phyloP scores from a whole-genome alignment of 2,329 filamentous ascomycete genomes.

The Botrytis aclada region DNA sequence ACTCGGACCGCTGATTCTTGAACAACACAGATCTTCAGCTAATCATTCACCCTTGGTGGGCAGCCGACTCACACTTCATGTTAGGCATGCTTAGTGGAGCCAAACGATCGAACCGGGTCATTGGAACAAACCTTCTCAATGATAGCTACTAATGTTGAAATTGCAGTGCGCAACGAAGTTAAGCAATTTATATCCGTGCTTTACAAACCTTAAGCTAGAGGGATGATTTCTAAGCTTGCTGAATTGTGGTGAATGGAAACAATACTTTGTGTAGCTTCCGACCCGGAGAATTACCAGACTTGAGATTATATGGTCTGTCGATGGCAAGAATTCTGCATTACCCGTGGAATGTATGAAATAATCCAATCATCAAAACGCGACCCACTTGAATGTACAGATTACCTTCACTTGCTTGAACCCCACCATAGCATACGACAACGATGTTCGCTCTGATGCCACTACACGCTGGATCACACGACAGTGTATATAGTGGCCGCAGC shows the following conservation, averaged over 20 bases:
- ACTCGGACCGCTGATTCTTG: background rate
- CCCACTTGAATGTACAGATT: background rate
- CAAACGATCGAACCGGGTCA: background rate
- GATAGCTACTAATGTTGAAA: background rate
- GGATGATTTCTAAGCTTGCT: slow-evolving; percentile 1
- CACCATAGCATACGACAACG: background rate
- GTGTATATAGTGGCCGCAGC: background rate
- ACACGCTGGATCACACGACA: background rate
- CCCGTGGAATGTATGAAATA: background rate
- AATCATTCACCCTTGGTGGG: background rate
- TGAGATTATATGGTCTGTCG: background rate
- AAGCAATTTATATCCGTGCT: background rate
- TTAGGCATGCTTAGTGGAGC: background rate
- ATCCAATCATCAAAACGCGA: background rate
- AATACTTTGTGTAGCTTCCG: background rate
- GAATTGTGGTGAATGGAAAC: background rate
- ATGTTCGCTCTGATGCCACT: background rate
- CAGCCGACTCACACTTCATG: background rate
- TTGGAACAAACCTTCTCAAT: slow-evolving; percentile 7
- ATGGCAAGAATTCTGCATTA: background rate
- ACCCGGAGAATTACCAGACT: background rate
- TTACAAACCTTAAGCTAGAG: background rate
- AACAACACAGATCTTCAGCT: background rate
- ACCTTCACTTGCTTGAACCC: background rate
- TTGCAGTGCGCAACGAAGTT: background rate